Evolutionary conservation across 305 asterid genomes (phyloP), one percentile per base, ranked within the genome.

Genomic region (Plantago coronopus): DNA sequence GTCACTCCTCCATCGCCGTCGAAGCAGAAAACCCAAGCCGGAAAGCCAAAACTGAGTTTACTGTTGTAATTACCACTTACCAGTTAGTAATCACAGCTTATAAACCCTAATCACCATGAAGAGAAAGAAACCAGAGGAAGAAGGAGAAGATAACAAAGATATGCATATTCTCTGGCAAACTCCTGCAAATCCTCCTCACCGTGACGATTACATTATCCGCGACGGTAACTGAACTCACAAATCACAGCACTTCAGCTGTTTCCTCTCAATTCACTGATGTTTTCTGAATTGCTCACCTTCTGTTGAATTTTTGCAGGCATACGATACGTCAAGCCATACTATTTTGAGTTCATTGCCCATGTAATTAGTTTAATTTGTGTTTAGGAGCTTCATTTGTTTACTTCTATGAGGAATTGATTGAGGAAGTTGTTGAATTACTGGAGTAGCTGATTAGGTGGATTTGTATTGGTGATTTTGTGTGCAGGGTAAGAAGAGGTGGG

Each of bases 401-500:
- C 40, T 34, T 6, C 40, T 34, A 27, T 44, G 54, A 16, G 37
- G 27, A 38, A 2, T 17, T n/a, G 15, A 20, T 66, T 46, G 45
- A 19, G n/a, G n/a, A n/a, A n/a, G n/a, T n/a, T n/a, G n/a, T n/a
- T n/a, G n/a, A n/a, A n/a, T n/a, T n/a, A n/a, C n/a, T n/a, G n/a
- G n/a, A n/a, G n/a, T n/a, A n/a, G n/a, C n/a, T n/a, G n/a, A n/a
- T n/a, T n/a, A n/a, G n/a, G n/a, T 60, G 15, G 5, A 48, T 63
- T 38, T 16, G 42, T 50, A 56, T 34, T 31, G 34, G 34, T 29
- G 57, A 23, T 47, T 18, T 5, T 37, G 40, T 59, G 53, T 49
- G 49, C 83, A 93, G 99, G 99, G 82, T n/a, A 93, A 93, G 72
- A 74, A 78, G 61, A 71, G 99, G 60, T 89, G 97, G 99, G 86